Conservation (phyloP, 2,329 filamentous ascomycete genomes). For the Neocucurbitaria cava region DNA sequence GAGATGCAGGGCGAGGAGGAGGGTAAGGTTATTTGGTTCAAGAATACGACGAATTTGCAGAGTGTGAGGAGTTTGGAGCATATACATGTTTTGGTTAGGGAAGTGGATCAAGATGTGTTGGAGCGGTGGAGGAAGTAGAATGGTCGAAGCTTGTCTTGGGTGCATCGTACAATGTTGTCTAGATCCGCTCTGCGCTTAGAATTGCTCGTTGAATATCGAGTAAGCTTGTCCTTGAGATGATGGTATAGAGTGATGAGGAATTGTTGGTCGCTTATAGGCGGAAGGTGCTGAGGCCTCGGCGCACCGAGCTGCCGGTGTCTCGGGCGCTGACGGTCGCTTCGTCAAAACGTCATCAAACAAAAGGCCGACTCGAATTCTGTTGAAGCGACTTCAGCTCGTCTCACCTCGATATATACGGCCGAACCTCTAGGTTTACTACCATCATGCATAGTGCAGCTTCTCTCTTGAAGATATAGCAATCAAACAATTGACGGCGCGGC, state of each 20-base stretch:
- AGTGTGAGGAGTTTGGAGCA: conserved; percentile 72
- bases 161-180: too few relatives aligned
- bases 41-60: conserved; percentile 68
- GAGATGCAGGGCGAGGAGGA: conserved; percentile 48
- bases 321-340: conserved; percentile 5
- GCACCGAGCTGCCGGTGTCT: conserved; percentile 14
- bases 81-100: conserved; percentile 75
- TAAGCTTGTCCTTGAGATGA: too few relatives aligned
- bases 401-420: not conserved
- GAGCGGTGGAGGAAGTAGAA: conserved; percentile 10
- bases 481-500: conserved; percentile 40
- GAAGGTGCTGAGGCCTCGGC: conserved; percentile 8
- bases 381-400: not conserved
- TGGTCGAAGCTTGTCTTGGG: not conserved
- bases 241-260: not conserved
- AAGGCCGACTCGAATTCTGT: conserved; percentile 8
- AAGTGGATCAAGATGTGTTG: conserved; percentile 66
- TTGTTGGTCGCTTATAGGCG: not conserved
- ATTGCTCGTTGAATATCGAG: too few relatives aligned
- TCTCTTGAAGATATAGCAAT: conserved; percentile 25
- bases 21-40: conserved; percentile 67
- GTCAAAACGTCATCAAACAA: conserved; percentile 25
- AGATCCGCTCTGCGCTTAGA: too few relatives aligned
- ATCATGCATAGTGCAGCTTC: conserved; percentile 16
- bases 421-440: conserved; percentile 3